Evolutionary conservation across 805 yeast species (phyloP).

Genomic region (Yamadazyma sp.): DNA sequence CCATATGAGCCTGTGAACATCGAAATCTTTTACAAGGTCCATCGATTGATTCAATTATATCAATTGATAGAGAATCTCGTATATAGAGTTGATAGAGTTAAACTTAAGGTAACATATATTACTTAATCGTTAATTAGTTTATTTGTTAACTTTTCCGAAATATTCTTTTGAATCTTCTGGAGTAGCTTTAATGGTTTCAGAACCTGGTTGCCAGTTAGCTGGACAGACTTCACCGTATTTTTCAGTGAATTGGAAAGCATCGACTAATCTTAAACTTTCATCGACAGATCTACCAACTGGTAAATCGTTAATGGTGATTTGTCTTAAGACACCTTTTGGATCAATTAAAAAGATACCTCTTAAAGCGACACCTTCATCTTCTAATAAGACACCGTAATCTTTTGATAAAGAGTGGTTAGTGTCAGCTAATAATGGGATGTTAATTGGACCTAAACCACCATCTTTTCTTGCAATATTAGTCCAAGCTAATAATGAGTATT

Average conservation of each 20-base stretch:
- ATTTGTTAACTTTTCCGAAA: conserved; percentile 82
- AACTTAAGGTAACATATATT: no score
- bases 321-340: conserved; percentile 93
- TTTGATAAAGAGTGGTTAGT: conserved; percentile 91
- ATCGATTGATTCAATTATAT: not conserved
- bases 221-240: conserved; percentile 99
- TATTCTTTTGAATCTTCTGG: conserved; percentile 87
- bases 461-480: conserved; percentile 94
- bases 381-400: conserved; percentile 96
- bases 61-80: not conserved
- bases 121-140: no score
- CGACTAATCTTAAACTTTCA: conserved; percentile 94
- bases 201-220: conserved; percentile 94
- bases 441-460: conserved; percentile 96
- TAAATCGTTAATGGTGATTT: conserved; percentile 95
- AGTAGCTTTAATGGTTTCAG: conserved; percentile 75
- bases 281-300: conserved; percentile 99
- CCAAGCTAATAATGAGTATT: conserved; percentile 97
- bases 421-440: conserved; percentile 94
- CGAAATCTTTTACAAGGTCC: not conserved
- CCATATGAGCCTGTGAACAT: no score
- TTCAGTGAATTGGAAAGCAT: conserved; percentile 99
- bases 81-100: not conserved
- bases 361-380: conserved; percentile 94
- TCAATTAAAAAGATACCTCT: conserved; percentile 98